A percentile compares a stretch with the other conserved stretches of the same genome.
phyloP scores from a whole-genome alignment of 176 grass and related monocot genomes.

The Rhynchospora pubera region DNA sequence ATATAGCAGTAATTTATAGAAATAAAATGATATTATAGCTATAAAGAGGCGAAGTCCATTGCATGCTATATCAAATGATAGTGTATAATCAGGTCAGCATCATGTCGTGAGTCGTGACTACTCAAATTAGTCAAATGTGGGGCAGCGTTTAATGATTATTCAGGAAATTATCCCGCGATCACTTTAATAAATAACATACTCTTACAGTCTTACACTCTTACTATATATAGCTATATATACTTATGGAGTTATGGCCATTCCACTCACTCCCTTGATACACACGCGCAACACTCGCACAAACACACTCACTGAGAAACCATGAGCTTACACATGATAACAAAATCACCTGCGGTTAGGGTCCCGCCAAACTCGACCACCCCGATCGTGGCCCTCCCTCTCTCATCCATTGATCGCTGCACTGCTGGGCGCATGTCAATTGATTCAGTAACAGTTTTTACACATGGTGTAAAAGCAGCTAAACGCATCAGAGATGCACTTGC shows the following conservation, averaged over 20 bases:
- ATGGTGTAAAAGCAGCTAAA: conserved; percentile 10
- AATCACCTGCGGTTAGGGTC: conserved; percentile 34
- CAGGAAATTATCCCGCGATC: neutral
- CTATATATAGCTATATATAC: neutral
- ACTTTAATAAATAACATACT: neutral
- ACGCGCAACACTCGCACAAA: neutral
- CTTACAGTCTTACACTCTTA: neutral
- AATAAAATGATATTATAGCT: too few species aligned
- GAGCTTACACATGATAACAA: conserved; percentile 19
- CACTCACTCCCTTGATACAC: neutral
- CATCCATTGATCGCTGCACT: conserved; percentile 56
- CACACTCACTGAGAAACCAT: neutral
- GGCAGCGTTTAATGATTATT: neutral
- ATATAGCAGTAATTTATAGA: too few species aligned
- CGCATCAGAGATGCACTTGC: conserved; percentile 50
- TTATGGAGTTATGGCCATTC: neutral
- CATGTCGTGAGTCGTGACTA: too few species aligned
- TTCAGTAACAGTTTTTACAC: conserved; percentile 49
- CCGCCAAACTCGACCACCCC: conserved; percentile 27
- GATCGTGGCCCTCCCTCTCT: conserved; percentile 37
- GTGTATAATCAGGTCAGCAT: too few species aligned
- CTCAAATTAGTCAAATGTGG: too few species aligned
- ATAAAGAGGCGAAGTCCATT: too few species aligned
- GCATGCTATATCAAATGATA: too few species aligned
- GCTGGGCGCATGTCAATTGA: conserved; percentile 50